Conservation (phyloP, 192 early-diverging fungal species). For the Entomortierella lignicola region DNA sequence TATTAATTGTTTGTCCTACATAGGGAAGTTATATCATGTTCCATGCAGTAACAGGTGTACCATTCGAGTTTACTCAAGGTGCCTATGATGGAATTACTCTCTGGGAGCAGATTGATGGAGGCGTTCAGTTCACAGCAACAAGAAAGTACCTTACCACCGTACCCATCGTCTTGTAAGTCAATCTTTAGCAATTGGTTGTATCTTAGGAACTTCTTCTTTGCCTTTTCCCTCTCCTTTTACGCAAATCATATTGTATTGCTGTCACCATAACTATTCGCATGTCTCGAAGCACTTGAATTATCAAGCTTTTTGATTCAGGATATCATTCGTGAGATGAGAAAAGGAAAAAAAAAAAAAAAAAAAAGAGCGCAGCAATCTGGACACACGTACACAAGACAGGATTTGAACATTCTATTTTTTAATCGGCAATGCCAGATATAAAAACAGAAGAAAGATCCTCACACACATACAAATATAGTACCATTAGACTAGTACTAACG, state of each 20-base stretch:
- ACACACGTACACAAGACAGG: not conserved
- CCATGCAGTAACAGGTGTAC: conserved; percentile 96
- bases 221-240: no score
- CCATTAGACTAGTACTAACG: conserved; percentile 1
- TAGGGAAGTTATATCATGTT: conserved; percentile 98
- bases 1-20: not conserved
- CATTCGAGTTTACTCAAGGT: conserved; percentile 94
- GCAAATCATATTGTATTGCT: no score
- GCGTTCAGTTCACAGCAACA: conserved; percentile 97
- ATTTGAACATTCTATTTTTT: no score
- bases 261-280: no score
- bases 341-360: not conserved
- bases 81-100: conserved; percentile 93
- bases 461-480: not conserved
- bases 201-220: not conserved
- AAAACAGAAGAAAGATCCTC: not conserved
- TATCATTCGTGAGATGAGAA: not conserved
- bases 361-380: not conserved
- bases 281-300: no score
- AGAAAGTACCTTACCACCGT: conserved; percentile 97
- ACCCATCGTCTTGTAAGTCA: conserved; percentile 91
- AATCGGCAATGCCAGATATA: not conserved
- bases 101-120: conserved; percentile 99
- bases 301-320: not conserved
- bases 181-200: not conserved